Evolutionary conservation across 441 rosid species (phyloP).

Genomic region (Raphanus hybrid): DNA sequence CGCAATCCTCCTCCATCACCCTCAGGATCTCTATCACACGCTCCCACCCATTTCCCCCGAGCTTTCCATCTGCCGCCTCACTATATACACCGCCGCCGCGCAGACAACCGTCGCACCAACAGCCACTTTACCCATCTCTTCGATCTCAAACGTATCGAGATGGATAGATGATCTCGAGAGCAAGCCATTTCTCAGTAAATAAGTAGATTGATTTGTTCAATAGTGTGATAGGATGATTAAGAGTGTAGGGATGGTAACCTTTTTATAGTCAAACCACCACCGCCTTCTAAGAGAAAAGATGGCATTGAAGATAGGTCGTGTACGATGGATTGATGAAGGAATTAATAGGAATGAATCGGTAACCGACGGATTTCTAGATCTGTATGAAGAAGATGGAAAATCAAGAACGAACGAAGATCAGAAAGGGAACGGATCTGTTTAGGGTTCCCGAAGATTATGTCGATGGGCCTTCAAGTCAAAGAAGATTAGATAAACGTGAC

Average conservation of each 20-base stretch:
- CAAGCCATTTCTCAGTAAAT: neutral
- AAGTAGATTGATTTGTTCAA: neutral
- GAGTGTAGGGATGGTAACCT: neutral
- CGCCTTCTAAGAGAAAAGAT: neutral
- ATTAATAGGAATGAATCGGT: neutral
- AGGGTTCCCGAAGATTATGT: too few species aligned
- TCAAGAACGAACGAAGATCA: too few species aligned
- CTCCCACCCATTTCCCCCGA: slow-evolving; percentile 75
- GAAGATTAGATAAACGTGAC: too few species aligned
- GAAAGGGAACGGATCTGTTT: too few species aligned
- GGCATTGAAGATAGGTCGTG: neutral
- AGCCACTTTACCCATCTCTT: slow-evolving; percentile 65
- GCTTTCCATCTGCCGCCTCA: slow-evolving; percentile 54
- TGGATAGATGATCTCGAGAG: too few species aligned
- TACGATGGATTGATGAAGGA: neutral
- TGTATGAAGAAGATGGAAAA: too few species aligned
- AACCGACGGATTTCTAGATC: too few species aligned
- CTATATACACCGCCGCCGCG: slow-evolving; percentile 64
- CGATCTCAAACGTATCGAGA: neutral
- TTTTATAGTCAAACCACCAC: neutral
- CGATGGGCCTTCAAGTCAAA: too few species aligned
- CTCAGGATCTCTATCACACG: slow-evolving; percentile 66
- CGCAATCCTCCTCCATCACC: slow-evolving; percentile 31
- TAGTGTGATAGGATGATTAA: too few species aligned
- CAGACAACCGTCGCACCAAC: slow-evolving; percentile 67